A percentile compares a stretch with the other conserved stretches of the same genome.
phyloP scores from a whole-genome alignment of 2,329 filamentous ascomycete species.

The Scedosporium dehoogii region DNA sequence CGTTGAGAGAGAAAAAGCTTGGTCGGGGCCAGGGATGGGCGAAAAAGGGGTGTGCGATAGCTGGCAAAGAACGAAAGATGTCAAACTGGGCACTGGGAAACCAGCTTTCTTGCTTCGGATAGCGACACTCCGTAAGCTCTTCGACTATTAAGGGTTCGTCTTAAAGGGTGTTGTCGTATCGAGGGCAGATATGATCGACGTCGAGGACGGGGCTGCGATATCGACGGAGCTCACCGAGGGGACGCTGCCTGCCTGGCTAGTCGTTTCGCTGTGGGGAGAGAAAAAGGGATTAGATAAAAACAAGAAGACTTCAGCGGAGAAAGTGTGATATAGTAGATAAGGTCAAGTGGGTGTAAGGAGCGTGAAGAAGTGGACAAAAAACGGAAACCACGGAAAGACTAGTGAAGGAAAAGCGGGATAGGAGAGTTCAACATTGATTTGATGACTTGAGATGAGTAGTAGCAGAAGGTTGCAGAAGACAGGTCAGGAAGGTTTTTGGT shows the following conservation, averaged over 20 bases:
- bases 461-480: not conserved
- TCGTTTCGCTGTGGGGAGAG: not conserved
- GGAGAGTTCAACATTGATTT: not conserved
- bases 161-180: too few relatives aligned
- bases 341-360: conserved; percentile 1
- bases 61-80: not conserved
- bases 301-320: not conserved
- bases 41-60: not conserved
- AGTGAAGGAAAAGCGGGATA: not conserved
- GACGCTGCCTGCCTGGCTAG: not conserved
- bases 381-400: conserved; percentile 1
- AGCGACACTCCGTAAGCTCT: too few relatives aligned
- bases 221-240: not conserved
- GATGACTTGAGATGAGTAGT: not conserved
- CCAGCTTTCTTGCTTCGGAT: too few relatives aligned
- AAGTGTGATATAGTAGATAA: not conserved
- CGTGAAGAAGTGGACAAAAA: conserved; percentile 1
- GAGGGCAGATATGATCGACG: too few relatives aligned
- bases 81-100: not conserved
- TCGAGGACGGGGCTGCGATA: too few relatives aligned
- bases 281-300: not conserved
- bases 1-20: not conserved
- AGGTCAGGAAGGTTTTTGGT: not conserved
- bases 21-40: not conserved
- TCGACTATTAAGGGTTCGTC: too few relatives aligned